Evolutionary conservation across 1,284 basidiomycete genomes (phyloP).

Genomic region (Malassezia caprae): DNA sequence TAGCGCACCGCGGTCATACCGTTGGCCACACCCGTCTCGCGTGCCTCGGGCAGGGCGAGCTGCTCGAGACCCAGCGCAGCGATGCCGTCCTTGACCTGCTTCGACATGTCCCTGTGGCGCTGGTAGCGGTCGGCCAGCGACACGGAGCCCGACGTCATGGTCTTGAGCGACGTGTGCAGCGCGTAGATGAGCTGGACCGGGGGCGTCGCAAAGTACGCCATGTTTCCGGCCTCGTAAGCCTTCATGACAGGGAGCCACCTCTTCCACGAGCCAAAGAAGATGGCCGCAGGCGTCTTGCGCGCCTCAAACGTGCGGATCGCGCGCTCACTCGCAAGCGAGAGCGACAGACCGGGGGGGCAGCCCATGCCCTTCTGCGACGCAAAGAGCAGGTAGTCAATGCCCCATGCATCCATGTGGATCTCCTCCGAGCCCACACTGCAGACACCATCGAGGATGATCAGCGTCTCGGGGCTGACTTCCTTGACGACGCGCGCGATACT

Average conservation of each 20-base stretch:
- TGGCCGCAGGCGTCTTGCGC: constrained; percentile 61
- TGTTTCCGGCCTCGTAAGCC: constrained; percentile 43
- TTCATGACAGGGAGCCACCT: constrained; percentile 47
- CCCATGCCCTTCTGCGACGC: constrained; percentile 94
- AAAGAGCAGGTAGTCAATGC: constrained; percentile 75
- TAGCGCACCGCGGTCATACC: constrained; percentile 47
- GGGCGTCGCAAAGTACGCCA: constrained; percentile 44
- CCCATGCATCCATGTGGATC: constrained; percentile 85
- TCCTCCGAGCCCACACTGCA: constrained; percentile 94
- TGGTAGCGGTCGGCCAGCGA: constrained; percentile 71
- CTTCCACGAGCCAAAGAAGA: constrained; percentile 66
- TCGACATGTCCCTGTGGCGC: constrained; percentile 64
- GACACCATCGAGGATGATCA: constrained; percentile 80
- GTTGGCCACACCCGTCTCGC: constrained; percentile 34
- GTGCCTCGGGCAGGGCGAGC: constrained; percentile 38
- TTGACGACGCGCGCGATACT: constrained; percentile 66
- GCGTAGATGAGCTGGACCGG: constrained; percentile 90
- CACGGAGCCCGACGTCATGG: constrained; percentile 56
- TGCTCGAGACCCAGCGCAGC: constrained; percentile 58
- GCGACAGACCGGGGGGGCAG: constrained; percentile 82
- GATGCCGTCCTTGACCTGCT: constrained; percentile 64
- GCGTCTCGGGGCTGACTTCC: constrained; percentile 70
- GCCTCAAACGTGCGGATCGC: constrained; percentile 67
- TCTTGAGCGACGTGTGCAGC: constrained; percentile 66
- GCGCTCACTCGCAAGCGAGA: constrained; percentile 68